Conservation (phyloP, 768 basidiomycete genomes). For the Tricholoma saponaceum region DNA sequence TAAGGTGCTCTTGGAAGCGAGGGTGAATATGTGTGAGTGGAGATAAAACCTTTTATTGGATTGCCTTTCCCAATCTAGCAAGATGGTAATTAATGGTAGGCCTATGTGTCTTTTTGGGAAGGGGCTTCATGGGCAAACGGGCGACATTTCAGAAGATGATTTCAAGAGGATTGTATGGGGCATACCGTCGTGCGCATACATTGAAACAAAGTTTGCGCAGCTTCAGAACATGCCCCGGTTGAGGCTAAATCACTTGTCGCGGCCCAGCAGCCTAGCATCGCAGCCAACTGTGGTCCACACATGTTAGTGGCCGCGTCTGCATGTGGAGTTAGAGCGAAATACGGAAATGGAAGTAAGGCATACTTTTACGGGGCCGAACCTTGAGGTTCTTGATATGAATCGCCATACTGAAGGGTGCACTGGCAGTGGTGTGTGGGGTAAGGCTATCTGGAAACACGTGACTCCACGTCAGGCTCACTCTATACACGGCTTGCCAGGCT, state of each 20-base stretch:
- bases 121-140: conserved; percentile 41
- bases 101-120: conserved; percentile 60
- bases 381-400: conserved; percentile 80
- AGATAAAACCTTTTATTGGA: conserved; percentile 49
- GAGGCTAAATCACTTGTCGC: conserved; percentile 61
- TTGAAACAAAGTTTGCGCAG: conserved; percentile 59
- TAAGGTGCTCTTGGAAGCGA: neutral
- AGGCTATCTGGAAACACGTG: conserved; percentile 14
- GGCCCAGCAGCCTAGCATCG: conserved; percentile 88
- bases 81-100: conserved; percentile 90
- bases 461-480: conserved; percentile 19
- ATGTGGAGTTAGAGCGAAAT: conserved; percentile 1
- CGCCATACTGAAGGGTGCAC: conserved; percentile 32
- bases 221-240: conserved; percentile 48
- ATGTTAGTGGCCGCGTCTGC: conserved; percentile 46
- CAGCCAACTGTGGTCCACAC: conserved; percentile 65
- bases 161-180: conserved; percentile 11
- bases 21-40: neutral
- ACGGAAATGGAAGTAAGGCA: conserved; percentile 15
- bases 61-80: conserved; percentile 69
- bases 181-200: conserved; percentile 87
- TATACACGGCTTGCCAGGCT: too few relatives aligned
- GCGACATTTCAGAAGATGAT: neutral
- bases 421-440: neutral
- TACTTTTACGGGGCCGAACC: conserved; percentile 75